Evolutionary conservation across 2,329 filamentous ascomycete species (phyloP), one percentile per base, ranked within the genome.

Genomic region (Herpomyces periplanetae): DNA sequence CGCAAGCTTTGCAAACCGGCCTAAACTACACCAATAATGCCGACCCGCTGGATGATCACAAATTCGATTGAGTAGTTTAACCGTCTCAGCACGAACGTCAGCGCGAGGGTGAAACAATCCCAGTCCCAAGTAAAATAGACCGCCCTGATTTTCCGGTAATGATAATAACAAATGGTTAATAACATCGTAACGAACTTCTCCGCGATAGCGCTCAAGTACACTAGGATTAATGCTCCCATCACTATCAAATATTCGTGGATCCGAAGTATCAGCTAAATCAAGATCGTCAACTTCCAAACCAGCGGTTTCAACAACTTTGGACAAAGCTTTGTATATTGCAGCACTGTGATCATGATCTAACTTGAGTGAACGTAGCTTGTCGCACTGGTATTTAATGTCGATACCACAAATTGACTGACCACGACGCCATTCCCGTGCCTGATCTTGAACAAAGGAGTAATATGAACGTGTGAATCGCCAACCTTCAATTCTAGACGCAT

Each of bases 391-490:
- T 28, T 73, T 59, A 5, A 96, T 43, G 34, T 96, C 80, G 8
- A 84, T 47, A n/a, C 58, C 53, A 27, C 69, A 64, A 16, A 75
- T 48, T 1, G 66, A 62, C 15, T 55, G 44, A 34, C 7, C 22
- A 9, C 15, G 11, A 17, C 32, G 30, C 37, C 37, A 41, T 7
- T 27, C 20, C 11, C 31, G 25, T 12, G 34, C 37, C 1, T 39
- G 26, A 23, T 41, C 37, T 17, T 85, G 68, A 26, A 91, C 75
- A 34, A 69, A 91, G 27, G 66, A 71, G 40, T 84, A 87, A 34
- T 96, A 96, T 31, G 68, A 85, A 24, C 80, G 51, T 1, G 80
- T 91, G 26, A 69, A 84, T 28, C 80, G 58, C 80, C 80, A 96
- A 22, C 75, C 80, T 41, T 96, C 80, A 25, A 96, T 84, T 22